Percentiles rank a stretch among this genome's conserved stretches.
phyloP scores from a whole-genome alignment of 1,284 basidiomycete species.

The Melampsora americana region DNA sequence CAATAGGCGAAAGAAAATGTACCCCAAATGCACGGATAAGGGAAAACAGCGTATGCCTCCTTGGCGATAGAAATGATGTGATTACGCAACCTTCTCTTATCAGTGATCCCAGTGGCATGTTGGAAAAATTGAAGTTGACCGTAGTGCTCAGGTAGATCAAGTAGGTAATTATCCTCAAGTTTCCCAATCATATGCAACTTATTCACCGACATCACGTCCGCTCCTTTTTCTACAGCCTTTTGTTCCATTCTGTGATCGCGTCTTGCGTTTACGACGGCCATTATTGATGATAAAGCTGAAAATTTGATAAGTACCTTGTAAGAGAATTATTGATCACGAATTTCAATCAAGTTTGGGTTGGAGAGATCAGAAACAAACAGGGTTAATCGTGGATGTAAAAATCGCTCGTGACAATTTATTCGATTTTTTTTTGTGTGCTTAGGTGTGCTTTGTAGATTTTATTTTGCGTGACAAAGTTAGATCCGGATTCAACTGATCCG shows the following conservation, averaged over 20 bases:
- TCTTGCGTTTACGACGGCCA: too few relatives aligned
- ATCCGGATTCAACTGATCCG: too few relatives aligned
- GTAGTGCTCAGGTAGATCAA: conserved; percentile 29
- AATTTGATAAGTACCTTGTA: too few relatives aligned
- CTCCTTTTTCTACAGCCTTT: conserved; percentile 30
- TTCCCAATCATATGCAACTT: conserved; percentile 34
- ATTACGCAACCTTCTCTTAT: background rate
- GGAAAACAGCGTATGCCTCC: conserved; percentile 29
- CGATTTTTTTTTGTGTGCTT: too few relatives aligned
- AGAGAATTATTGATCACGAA: too few relatives aligned
- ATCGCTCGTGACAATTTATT: too few relatives aligned
- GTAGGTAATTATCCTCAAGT: conserved; percentile 37
- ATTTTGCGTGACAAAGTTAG: too few relatives aligned
- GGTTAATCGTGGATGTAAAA: too few relatives aligned
- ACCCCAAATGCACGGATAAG: conserved; percentile 43
- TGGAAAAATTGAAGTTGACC: conserved; percentile 28
- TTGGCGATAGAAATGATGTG: conserved; percentile 33
- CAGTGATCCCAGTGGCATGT: conserved; percentile 19
- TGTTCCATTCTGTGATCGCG: conserved; percentile 10
- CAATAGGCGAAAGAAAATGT: background rate
- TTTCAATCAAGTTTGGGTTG: too few relatives aligned
- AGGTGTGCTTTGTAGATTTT: too few relatives aligned
- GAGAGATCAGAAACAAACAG: too few relatives aligned
- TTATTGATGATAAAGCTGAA: too few relatives aligned
- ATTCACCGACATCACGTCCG: conserved; percentile 31